Base-by-base conservation (phyloP, 1,284 basidiomycete genomes). In the Pseudozyma tsukubaensis region DNA sequence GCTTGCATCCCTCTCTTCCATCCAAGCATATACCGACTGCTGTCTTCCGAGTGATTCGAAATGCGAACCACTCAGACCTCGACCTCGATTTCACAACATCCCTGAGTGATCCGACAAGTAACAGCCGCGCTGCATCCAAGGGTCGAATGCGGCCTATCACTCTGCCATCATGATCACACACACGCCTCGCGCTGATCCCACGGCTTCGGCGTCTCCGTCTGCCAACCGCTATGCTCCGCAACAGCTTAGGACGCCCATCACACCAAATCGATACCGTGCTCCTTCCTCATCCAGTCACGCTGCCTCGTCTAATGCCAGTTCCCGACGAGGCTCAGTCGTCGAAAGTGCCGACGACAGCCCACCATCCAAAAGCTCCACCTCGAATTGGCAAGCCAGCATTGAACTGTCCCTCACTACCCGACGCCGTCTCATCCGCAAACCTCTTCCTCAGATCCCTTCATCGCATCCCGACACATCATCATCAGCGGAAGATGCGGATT, bases 391-490 rank as follows among this genome's bases (percentile, higher is more conserved):
- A 39, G 64, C 69, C 3, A 72, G 73, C 64, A 61, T 76, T 60
- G 72, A 78, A 34, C 67, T 78, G 37, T 76, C 72, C 19, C 60
- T 78, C 11, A 72, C 76, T n/a, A 80, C 78, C 1, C 70, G 72
- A 6, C 64, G 76, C 14, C 67, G 78, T 19, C 75, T 80, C 58
- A 79, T 80, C 39, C 74, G 78, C 53, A 80, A 80, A 52, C 77
- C 78, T 3, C 58, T 80, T n/a, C 78, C 78, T 1, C 61, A 70
- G 36, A 39, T 78, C 12, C 78, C 78, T n/a, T 55, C 60, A 2
- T 49, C 53, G 2, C 50, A 56, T 4, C 11, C 47, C 18, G 42
- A 57, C 37, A 6, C 48, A 18, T 5, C 50, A 4, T 24, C 24
- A 13, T 1, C 24, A 14, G 36, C 42, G n/a, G 19, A 55, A n/a